These are phyloP conservation scores for Aegilops speltoides DNA, from an alignment of 176 grass and related monocot species.

Conservation along the genomic window DNA sequence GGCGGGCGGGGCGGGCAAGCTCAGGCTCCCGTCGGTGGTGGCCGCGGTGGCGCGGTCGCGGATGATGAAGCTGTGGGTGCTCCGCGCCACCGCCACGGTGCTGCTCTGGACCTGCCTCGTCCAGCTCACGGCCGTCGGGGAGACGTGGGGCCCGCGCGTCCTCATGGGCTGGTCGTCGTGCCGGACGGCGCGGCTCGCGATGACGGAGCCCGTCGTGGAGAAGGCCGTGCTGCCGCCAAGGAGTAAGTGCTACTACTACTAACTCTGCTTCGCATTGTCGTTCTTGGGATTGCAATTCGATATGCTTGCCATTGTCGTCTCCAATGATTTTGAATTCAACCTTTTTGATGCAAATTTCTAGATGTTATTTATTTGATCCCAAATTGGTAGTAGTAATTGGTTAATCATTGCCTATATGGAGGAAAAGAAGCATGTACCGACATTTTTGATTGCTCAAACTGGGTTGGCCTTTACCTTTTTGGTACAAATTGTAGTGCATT, in stretches of 20 bases:
- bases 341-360: background rate
- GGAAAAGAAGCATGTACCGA: conserved; percentile 1
- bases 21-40: conserved; percentile 39
- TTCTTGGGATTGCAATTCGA: background rate
- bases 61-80: conserved; percentile 65
- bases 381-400: background rate
- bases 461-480: conserved; percentile 14
- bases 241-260: conserved; percentile 48
- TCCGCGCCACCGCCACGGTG: conserved; percentile 44
- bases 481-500: conserved; percentile 20
- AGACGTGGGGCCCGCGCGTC: conserved; percentile 62
- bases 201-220: conserved; percentile 33
- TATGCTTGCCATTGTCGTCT: background rate
- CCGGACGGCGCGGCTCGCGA: conserved; percentile 35
- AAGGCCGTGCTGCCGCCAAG: conserved; percentile 53
- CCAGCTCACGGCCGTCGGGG: conserved; percentile 61
- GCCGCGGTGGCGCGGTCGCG: conserved; percentile 43
- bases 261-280: conserved; percentile 5
- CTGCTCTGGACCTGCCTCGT: conserved; percentile 67
- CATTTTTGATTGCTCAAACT: conserved; percentile 20
- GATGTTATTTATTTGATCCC: background rate
- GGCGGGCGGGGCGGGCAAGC: conserved; percentile 22
- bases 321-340: background rate
- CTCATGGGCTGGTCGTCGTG: conserved; percentile 68
- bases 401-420: background rate